These are phyloP conservation scores for Amaranthus palmeri DNA, from an alignment of 148 eudicot genomes.

Conservation along the genomic window DNA sequence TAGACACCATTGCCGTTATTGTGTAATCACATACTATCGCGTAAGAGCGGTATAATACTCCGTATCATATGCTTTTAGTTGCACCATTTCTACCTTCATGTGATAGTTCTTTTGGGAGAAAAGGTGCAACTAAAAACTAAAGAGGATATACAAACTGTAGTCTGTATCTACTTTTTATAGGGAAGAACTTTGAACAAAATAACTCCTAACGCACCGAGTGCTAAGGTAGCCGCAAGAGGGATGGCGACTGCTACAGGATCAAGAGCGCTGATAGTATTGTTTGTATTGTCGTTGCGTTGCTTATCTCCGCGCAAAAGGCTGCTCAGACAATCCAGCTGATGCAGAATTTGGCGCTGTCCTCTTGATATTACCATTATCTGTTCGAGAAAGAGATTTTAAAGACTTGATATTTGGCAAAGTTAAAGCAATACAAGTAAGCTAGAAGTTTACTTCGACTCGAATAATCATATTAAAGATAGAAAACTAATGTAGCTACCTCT, in stretches of 20 bases:
- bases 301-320: conserved; percentile 52
- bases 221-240: conserved; percentile 51
- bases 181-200: conserved; percentile 41
- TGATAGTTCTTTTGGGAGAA: too few species aligned
- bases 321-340: conserved; percentile 71
- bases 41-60: too few species aligned
- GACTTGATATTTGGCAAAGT: neutral
- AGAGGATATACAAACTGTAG: too few species aligned
- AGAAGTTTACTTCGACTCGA: neutral
- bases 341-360: conserved; percentile 71
- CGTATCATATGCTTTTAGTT: too few species aligned
- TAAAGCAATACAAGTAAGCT: neutral
- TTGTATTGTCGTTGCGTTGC: conserved; percentile 37
- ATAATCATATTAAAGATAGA: neutral
- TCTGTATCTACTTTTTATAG: conserved; percentile 36
- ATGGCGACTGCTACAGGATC: conserved; percentile 39
- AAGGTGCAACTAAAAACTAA: too few species aligned
- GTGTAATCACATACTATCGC: conserved; percentile 6
- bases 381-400: conserved; percentile 3
- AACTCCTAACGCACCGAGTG: conserved; percentile 59
- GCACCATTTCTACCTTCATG: too few species aligned
- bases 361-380: conserved; percentile 64
- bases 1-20: neutral
- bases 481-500: conserved; percentile 48
- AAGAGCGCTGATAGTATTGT: conserved; percentile 23